phyloP scores from a whole-genome alignment of 2,329 filamentous ascomycete genomes.

The Pestalotiopsis sp. region DNA sequence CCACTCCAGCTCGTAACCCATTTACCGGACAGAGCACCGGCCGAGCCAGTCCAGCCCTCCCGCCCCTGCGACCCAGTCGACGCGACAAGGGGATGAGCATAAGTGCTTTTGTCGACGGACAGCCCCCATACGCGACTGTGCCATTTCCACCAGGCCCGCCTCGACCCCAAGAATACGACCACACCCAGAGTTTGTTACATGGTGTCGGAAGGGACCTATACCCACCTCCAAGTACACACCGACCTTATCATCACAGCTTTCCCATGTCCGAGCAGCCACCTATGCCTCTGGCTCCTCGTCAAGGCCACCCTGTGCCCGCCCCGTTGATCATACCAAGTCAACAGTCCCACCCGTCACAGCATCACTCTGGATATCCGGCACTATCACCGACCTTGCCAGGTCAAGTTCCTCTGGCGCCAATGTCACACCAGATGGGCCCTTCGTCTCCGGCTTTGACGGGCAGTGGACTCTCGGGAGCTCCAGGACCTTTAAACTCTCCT shows the following conservation, averaged over 20 bases:
- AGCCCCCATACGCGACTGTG: constrained; percentile 18
- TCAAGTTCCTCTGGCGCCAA: constrained; percentile 27
- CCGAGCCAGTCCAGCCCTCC: constrained; percentile 37
- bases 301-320: constrained; percentile 20
- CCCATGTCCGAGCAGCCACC: constrained; percentile 32
- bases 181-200: constrained; percentile 30
- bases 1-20: constrained; percentile 29
- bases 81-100: constrained; percentile 26
- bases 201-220: constrained; percentile 39
- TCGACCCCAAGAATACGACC: constrained; percentile 29
- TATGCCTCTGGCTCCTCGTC: constrained; percentile 27
- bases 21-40: constrained; percentile 32
- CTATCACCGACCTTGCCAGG: constrained; percentile 27
- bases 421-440: constrained; percentile 27
- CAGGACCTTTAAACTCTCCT: constrained; percentile 1
- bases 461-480: constrained; percentile 10
- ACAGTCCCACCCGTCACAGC: constrained; percentile 21
- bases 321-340: constrained; percentile 23
- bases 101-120: constrained; percentile 19
- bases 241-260: constrained; percentile 39
- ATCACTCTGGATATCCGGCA: constrained; percentile 22
- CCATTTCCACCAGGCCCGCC: constrained; percentile 16
- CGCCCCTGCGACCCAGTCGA: constrained; percentile 36
- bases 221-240: constrained; percentile 32
- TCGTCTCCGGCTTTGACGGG: constrained; percentile 28